Evolutionary conservation across 2,329 filamentous ascomycete species (phyloP).

Genomic region (Sporothrix pallida): DNA sequence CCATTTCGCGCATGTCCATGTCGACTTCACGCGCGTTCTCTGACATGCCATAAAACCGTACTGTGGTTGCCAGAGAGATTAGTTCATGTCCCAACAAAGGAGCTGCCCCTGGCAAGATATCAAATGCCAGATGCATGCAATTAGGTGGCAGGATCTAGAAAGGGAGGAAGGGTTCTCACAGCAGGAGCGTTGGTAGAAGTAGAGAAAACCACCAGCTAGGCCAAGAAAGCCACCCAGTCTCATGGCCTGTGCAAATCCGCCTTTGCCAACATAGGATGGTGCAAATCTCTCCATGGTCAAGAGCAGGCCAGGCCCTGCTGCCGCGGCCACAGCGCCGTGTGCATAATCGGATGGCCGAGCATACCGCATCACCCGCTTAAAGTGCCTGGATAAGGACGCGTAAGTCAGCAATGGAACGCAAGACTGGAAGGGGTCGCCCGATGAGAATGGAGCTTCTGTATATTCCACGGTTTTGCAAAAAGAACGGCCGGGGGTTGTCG

Average conservation of each 20-base stretch:
- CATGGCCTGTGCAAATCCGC: conserved; percentile 83
- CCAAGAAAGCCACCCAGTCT: conserved; percentile 77
- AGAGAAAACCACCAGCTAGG: conserved; percentile 77
- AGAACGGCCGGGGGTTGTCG: too few relatives aligned
- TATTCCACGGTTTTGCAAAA: too few relatives aligned
- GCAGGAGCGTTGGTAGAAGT: conserved; percentile 82
- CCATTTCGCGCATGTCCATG: conserved; percentile 99
- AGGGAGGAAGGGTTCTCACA: conserved; percentile 63
- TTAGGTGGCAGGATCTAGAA: neutral
- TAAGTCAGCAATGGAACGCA: conserved; percentile 33
- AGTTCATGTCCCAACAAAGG: neutral
- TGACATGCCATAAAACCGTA: conserved; percentile 92
- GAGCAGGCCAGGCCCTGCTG: conserved; percentile 76
- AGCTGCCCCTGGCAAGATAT: too few relatives aligned
- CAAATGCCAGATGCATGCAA: too few relatives aligned
- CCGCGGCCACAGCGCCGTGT: conserved; percentile 69
- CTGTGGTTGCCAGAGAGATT: conserved; percentile 52
- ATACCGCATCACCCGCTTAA: conserved; percentile 88
- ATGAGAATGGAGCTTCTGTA: too few relatives aligned
- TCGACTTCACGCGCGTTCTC: conserved; percentile 92
- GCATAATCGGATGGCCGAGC: conserved; percentile 84
- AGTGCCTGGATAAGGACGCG: conserved; percentile 66
- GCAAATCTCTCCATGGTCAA: conserved; percentile 81
- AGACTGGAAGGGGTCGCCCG: neutral
- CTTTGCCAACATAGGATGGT: conserved; percentile 82